Conservation (phyloP, 768 basidiomycete species). For the Hypholoma sublateritium region DNA sequence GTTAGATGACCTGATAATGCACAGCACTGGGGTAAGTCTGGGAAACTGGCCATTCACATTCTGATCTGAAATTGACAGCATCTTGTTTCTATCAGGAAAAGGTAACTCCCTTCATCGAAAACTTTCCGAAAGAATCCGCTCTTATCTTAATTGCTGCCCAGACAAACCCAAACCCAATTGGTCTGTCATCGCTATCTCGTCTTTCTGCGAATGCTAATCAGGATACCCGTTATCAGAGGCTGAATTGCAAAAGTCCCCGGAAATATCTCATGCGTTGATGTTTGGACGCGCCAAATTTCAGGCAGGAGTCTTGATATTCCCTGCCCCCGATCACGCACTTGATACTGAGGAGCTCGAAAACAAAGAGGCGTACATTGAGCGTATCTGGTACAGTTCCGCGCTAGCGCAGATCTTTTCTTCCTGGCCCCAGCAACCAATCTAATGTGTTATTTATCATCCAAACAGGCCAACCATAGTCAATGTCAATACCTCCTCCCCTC, state of each 20-base stretch:
- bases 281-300: slow-evolving; percentile 6
- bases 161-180: slow-evolving; percentile 8
- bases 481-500: not conserved
- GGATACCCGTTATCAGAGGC: not conserved
- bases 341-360: not conserved
- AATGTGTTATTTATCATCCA: not conserved
- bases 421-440: too few relatives aligned
- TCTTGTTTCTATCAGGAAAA: not conserved
- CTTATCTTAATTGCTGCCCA: not conserved
- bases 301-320: slow-evolving; percentile 1
- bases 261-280: not conserved
- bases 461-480: not conserved
- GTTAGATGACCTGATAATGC: slow-evolving; percentile 7
- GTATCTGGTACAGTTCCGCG: slow-evolving; percentile 6
- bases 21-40: slow-evolving; percentile 3
- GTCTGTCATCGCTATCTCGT: not conserved
- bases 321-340: not conserved
- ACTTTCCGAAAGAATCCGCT: too few relatives aligned
- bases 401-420: too few relatives aligned
- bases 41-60: too few relatives aligned
- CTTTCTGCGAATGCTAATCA: too few relatives aligned
- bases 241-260: not conserved
- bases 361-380: not conserved
- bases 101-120: not conserved
- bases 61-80: too few relatives aligned